Percentiles rank a stretch among this genome's conserved stretches.
Evolutionary conservation across 257 asterid genomes (phyloP).

Genomic region (Rehmannia glutinosa): DNA sequence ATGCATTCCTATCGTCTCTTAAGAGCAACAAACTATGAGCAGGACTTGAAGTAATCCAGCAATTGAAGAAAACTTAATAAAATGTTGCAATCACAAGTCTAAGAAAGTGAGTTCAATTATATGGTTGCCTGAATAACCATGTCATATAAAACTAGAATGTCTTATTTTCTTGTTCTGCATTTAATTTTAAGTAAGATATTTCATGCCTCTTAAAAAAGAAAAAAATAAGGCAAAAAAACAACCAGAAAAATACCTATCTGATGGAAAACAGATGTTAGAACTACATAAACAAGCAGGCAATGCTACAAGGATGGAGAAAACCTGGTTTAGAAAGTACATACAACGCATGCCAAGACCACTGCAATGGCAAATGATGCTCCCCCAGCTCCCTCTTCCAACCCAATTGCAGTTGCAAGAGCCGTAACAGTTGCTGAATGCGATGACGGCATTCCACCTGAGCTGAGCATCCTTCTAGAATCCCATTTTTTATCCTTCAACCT

Average conservation of each 20-base stretch:
- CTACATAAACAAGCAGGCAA: slow-evolving; percentile 26
- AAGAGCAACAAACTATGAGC: slow-evolving; percentile 7
- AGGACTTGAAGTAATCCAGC: neutral
- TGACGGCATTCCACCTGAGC: slow-evolving; percentile 99
- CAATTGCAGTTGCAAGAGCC: slow-evolving; percentile 80
- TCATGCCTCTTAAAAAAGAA: too few species aligned
- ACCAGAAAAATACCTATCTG: neutral
- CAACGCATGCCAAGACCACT: slow-evolving; percentile 92
- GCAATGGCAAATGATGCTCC: slow-evolving; percentile 84
- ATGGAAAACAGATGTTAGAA: slow-evolving; percentile 18
- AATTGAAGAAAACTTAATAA: neutral
- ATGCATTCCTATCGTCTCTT: neutral
- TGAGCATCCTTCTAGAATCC: slow-evolving; percentile 86
- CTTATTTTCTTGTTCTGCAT: too few species aligned
- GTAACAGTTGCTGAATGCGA: slow-evolving; percentile 93
- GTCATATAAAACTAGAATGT: neutral
- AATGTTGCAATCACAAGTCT: neutral
- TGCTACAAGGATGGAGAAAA: slow-evolving; percentile 46
- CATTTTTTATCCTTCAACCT: slow-evolving; percentile 94
- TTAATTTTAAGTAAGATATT: too few species aligned
- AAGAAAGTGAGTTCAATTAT: neutral
- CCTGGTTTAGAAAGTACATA: slow-evolving; percentile 87
- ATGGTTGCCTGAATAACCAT: neutral
- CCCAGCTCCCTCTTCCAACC: slow-evolving; percentile 73
- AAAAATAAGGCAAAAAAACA: too few species aligned